A percentile compares a stretch with the other conserved stretches of the same genome.
Conservation (phyloP, 805 yeast genomes). For the Starmerella ratchasimensis region DNA sequence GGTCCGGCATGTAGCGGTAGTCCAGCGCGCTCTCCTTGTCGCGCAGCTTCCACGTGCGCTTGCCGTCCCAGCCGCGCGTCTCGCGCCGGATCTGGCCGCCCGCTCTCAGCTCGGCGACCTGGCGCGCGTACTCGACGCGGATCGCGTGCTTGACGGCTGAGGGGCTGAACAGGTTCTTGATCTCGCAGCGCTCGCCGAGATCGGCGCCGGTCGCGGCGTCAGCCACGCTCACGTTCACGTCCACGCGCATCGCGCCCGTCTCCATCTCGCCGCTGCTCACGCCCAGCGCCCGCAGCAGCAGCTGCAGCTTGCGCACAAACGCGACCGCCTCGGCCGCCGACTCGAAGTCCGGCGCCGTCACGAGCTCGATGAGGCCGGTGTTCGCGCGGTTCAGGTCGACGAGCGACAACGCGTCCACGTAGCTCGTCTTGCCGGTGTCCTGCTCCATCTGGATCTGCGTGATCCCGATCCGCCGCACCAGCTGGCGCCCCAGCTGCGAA, state of each 20-base stretch:
- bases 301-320: slow-evolving; percentile 70
- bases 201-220: slow-evolving; percentile 10
- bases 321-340: slow-evolving; percentile 53
- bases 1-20: slow-evolving; percentile 89
- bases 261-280: slow-evolving; percentile 86
- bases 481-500: too few species aligned
- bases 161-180: slow-evolving; percentile 78
- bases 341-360: slow-evolving; percentile 76
- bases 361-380: slow-evolving; percentile 78
- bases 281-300: slow-evolving; percentile 49
- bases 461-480: slow-evolving; percentile 31
- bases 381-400: slow-evolving; percentile 78
- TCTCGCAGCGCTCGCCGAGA: slow-evolving; percentile 58
- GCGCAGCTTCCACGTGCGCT: slow-evolving; percentile 50
- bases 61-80: slow-evolving; percentile 90
- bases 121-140: slow-evolving; percentile 57
- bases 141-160: slow-evolving; percentile 69
- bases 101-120: slow-evolving; percentile 35
- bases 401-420: slow-evolving; percentile 33
- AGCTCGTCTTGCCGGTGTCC: slow-evolving; percentile 75
- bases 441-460: slow-evolving; percentile 86
- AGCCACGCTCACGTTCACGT: slow-evolving; percentile 71
- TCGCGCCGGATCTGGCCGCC: slow-evolving; percentile 36
- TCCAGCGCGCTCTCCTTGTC: slow-evolving; percentile 72
- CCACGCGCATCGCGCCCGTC: slow-evolving; percentile 89